Evolutionary conservation across 805 yeast genomes (phyloP).

Genomic region (Candida loeiensis): DNA sequence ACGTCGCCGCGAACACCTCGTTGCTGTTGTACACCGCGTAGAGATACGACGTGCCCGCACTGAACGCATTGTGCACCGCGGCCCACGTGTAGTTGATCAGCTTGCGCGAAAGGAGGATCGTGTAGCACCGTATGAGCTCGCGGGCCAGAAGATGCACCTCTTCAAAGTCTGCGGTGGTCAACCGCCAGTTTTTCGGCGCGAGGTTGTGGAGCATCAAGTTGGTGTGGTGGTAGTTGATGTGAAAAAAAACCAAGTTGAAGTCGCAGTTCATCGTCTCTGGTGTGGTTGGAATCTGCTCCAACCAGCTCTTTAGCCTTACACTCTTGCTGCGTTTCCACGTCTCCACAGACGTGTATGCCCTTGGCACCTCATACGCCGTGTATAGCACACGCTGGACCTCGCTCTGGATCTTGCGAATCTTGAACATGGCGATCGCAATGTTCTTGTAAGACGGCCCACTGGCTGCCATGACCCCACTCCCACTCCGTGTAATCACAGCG

Average conservation of each 20-base stretch:
- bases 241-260: conserved; percentile 67
- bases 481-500: conserved; percentile 23
- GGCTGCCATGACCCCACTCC: conserved; percentile 24
- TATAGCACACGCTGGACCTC: conserved; percentile 71
- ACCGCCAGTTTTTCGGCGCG: conserved; percentile 62
- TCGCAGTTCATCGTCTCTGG: conserved; percentile 64
- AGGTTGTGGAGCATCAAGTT: conserved; percentile 70
- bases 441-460: conserved; percentile 62
- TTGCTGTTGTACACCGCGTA: conserved; percentile 71
- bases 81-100: conserved; percentile 88
- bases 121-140: conserved; percentile 62
- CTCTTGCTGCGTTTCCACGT: conserved; percentile 63
- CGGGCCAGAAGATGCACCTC: conserved; percentile 61
- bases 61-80: conserved; percentile 81
- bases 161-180: conserved; percentile 50
- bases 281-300: conserved; percentile 50
- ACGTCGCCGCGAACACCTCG: conserved; percentile 45
- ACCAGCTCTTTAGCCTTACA: conserved; percentile 61
- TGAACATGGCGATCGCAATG: conserved; percentile 64
- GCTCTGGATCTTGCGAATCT: conserved; percentile 70
- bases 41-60: conserved; percentile 84
- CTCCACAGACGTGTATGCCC: conserved; percentile 48
- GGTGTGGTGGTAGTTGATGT: conserved; percentile 74
- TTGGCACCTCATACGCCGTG: conserved; percentile 68
- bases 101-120: conserved; percentile 51